A percentile compares a stretch with the other conserved stretches of the same genome.
phyloP scores from a whole-genome alignment of 768 basidiomycete species.

The Pleurotus cornucopiae region DNA sequence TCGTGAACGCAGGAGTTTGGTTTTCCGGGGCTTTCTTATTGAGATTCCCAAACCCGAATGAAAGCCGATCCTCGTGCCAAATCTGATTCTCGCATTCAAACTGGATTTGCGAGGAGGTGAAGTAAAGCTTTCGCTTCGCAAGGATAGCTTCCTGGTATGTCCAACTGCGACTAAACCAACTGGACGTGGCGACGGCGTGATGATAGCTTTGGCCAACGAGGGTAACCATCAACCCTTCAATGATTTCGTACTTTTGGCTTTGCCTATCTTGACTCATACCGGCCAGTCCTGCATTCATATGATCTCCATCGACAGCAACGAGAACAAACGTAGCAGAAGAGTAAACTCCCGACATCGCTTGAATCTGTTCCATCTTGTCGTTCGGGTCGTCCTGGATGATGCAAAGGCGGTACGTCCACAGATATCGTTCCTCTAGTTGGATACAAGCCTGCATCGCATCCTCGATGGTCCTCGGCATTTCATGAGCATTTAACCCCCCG shows the following conservation, averaged over 20 bases:
- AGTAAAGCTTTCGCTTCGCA: not conserved
- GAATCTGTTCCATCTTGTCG: not conserved
- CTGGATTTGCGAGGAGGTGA: not conserved
- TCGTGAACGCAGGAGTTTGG: not conserved
- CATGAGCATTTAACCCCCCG: not conserved
- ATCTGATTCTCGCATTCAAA: not conserved
- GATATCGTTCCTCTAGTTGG: not conserved
- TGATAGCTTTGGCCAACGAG: not conserved
- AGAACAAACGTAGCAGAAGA: not conserved
- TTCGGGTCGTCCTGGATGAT: conserved; percentile 3
- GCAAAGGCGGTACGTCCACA: not conserved
- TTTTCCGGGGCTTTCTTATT: not conserved
- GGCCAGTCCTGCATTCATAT: not conserved
- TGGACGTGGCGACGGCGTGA: no score
- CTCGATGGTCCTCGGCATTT: conserved; percentile 5
- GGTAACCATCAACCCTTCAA: not conserved
- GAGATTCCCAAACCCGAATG: not conserved
- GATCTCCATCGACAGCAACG: not conserved
- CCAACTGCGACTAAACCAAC: not conserved
- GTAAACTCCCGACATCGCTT: conserved; percentile 2
- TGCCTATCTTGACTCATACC: not conserved
- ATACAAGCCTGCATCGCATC: not conserved
- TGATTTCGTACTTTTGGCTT: not conserved
- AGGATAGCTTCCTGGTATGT: conserved; percentile 3
- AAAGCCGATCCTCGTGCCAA: conserved; percentile 2